Base-by-base conservation (phyloP, 805 yeast genomes). In the Jamesozyma hellenica region DNA sequence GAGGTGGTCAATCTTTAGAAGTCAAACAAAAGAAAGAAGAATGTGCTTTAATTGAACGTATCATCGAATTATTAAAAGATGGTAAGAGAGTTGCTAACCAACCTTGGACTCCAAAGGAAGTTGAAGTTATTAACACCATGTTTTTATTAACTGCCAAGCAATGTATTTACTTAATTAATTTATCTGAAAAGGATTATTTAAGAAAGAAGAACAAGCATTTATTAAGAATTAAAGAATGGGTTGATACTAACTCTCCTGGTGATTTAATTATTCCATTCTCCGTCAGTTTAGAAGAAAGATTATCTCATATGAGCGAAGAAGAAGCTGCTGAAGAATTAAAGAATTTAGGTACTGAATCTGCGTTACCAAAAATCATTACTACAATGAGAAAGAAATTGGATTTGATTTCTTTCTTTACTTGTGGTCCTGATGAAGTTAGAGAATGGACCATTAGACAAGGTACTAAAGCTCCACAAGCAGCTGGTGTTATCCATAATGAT, bases 381-480 rank as follows among this genome's bases (percentile, higher is more conserved):
- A 70, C 84, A 48, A 88, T 90, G 96, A 82, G 96, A 70, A 69
- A 75, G 49, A 79, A 85, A 45, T 72, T 88, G 44, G 82, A 82
- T 50, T 77, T 92, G 63, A 87, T 88, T 50, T 86, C 96, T 39
- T 92, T 81, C 72, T 92, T 86, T 75, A 92, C 98, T 28, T 81
- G 92, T 60, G 98, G 98, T 52, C 82, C 94, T 32, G 85, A 84
- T 46, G 98, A 92, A 68, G 95, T 88, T 37, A 82, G 96, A 64
- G 96, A 94, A 66, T 92, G 98, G 98, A 92, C 98, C 28, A 78
- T 92, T 47, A 78, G 97, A 66, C 70, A 72, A 51, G 94, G 94
- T 52, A 82, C 90, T 35, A 80, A 84, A 53, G 96, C 96, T 39
- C 98, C 98, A n/a, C 87, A 83, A 58, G 97, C 98, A 34, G 98